Base-by-base conservation (phyloP, 345 rosid species). In the Kandelia obovata region DNA sequence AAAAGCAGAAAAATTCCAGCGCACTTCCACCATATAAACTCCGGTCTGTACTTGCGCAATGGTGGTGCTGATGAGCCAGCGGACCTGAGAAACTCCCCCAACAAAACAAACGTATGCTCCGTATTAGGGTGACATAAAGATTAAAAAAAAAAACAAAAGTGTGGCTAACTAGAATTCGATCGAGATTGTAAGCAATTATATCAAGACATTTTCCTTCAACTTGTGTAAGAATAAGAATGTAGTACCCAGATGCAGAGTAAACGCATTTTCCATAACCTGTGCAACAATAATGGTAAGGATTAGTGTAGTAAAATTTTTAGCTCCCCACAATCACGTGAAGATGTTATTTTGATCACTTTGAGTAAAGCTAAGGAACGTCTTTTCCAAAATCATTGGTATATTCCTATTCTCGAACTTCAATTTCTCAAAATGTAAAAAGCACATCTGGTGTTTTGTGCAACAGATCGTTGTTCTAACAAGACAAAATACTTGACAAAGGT, bases 1-100 rank as follows among this genome's bases (percentile, higher is more conserved):
- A 83, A 75, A 71, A 85, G 81, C 51, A 85, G 58, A 58, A 80
- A 74, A 69, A 81, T 53, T 68, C 82, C 88, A 1, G 67, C 78
- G 76, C 70, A 34, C 55, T 81, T 79, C 75, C 82, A 66, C 77
- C 79, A 62, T 16, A 39, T 65, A 59, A 82, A 75, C 73, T 68
- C 32, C 43, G 71, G 64, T 23, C 61, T 71, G 61, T 64, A 58
- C 69, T 73, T 76, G 25, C 55, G 56, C 35, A 62, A 47, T 51
- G 75, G 69, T 19, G 79, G 66, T 69, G 88, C 81, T 4, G 86
- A 70, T 2, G 92, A 85, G 37, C 69, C 64, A 19, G 67, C 76
- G 15, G 85, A 79, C 72, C 91, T 87, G 73, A 55, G 47, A 65
- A 71, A 21, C 27, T 47, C 49, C 7, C 7, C 35, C 55, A 47